Evolutionary conservation across 2,329 filamentous ascomycete species (phyloP).

Genomic region (Pseudocercospora vitis): DNA sequence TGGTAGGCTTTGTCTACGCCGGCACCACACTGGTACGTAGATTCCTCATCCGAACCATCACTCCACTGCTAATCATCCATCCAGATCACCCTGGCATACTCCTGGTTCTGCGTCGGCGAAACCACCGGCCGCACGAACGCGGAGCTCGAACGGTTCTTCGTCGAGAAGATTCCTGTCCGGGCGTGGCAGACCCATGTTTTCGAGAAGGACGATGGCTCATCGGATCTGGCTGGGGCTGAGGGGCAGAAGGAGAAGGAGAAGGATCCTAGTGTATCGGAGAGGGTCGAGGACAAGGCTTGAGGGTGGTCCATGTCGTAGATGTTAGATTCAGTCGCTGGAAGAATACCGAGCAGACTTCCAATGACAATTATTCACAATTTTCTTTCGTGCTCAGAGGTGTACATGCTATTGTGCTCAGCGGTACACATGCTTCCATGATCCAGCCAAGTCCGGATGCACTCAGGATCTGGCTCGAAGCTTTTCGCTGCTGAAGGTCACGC

Average conservation of each 20-base stretch:
- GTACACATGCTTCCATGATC: too few species aligned
- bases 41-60: too few species aligned
- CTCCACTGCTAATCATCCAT: not conserved
- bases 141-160: constrained; percentile 44
- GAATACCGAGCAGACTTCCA: too few species aligned
- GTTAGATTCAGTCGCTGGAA: too few species aligned
- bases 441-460: too few species aligned
- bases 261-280: constrained; percentile 6
- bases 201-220: constrained; percentile 11
- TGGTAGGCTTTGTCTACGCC: constrained; percentile 37
- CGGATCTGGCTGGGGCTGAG: constrained; percentile 6
- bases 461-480: too few species aligned
- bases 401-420: too few species aligned
- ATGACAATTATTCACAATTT: too few species aligned
- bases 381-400: too few species aligned
- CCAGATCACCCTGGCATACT: constrained; percentile 36
- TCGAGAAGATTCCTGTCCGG: constrained; percentile 34
- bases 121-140: constrained; percentile 40
- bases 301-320: too few species aligned
- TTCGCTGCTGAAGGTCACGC: too few species aligned
- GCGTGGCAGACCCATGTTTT: constrained; percentile 25
- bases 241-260: constrained; percentile 19
- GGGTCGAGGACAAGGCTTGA: too few species aligned
- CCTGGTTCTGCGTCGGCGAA: constrained; percentile 47
- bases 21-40: constrained; percentile 19